phyloP scores from a whole-genome alignment of 73 alveolate genomes.

The Urostyla sp. region DNA sequence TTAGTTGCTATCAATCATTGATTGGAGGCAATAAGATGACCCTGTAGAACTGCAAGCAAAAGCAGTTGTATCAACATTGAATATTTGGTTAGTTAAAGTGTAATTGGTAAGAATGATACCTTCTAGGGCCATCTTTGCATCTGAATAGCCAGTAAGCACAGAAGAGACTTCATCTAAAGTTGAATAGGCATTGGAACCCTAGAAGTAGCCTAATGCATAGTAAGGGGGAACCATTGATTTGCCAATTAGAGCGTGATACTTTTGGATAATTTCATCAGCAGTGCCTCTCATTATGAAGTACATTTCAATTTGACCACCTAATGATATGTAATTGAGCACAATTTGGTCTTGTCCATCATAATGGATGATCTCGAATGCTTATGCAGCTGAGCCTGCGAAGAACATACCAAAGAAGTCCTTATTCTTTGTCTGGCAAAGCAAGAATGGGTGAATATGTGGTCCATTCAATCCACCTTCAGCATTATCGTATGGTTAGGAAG shows the following conservation, averaged over 20 bases:
- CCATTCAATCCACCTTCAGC: slow-evolving; percentile 48
- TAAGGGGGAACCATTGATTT: slow-evolving; percentile 38
- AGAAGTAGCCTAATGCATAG: slow-evolving; percentile 46
- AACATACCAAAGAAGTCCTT: slow-evolving; percentile 49
- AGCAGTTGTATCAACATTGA: no score
- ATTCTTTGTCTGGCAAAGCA: slow-evolving; percentile 33
- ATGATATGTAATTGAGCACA: slow-evolving; percentile 36
- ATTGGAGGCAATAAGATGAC: no score
- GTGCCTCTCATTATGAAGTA: slow-evolving; percentile 54
- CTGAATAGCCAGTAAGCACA: background rate
- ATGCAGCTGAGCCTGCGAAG: slow-evolving; percentile 26
- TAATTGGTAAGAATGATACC: no score
- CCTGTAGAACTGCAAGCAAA: no score
- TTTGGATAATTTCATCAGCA: slow-evolving; percentile 27
- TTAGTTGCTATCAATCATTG: no score
- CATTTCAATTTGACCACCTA: slow-evolving; percentile 36
- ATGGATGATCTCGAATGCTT: slow-evolving; percentile 29
- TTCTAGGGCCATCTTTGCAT: slow-evolving; percentile 12
- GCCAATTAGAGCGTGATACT: slow-evolving; percentile 46
- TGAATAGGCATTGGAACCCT: slow-evolving; percentile 27
- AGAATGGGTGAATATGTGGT: slow-evolving; percentile 36
- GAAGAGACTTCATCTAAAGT: background rate
- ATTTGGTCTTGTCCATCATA: slow-evolving; percentile 13
- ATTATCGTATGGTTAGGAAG: slow-evolving; percentile 28
- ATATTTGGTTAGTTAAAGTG: no score